Conservation (phyloP, 1,284 basidiomycete genomes). For the Microbotryomycetes sp. region DNA sequence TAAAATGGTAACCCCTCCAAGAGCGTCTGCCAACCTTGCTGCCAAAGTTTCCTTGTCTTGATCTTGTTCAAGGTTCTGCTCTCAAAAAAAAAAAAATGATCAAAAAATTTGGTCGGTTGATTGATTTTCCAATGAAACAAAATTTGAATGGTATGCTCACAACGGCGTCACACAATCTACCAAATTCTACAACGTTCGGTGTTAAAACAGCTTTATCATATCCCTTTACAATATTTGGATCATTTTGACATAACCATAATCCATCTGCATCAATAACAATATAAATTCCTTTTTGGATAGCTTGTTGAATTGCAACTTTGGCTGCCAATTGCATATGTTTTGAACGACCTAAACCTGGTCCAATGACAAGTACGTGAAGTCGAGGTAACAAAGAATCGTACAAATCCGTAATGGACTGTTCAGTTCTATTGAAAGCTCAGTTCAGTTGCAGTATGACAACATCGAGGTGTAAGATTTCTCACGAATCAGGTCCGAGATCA, state of each 20-base stretch:
- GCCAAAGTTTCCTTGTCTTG: conserved; percentile 51
- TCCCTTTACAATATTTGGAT: conserved; percentile 66
- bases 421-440: conserved; percentile 2
- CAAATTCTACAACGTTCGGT: conserved; percentile 92
- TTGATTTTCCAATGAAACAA: neutral
- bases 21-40: conserved; percentile 57
- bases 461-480: neutral
- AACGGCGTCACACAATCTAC: conserved; percentile 66
- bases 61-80: conserved; percentile 47
- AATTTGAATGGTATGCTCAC: conserved; percentile 46
- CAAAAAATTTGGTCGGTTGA: neutral
- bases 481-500: conserved; percentile 52
- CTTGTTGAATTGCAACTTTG: conserved; percentile 47
- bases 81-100: neutral
- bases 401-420: conserved; percentile 42
- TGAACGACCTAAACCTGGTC: conserved; percentile 85
- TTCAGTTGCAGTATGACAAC: neutral
- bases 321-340: conserved; percentile 75
- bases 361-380: conserved; percentile 69
- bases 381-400: conserved; percentile 67
- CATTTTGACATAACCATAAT: conserved; percentile 68
- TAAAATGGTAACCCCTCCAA: conserved; percentile 85
- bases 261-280: conserved; percentile 91
- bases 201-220: conserved; percentile 78
- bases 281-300: conserved; percentile 62